These are phyloP conservation scores for Stenogyne calaminthoides DNA, from an alignment of 305 asterid species.

Conservation along the genomic window DNA sequence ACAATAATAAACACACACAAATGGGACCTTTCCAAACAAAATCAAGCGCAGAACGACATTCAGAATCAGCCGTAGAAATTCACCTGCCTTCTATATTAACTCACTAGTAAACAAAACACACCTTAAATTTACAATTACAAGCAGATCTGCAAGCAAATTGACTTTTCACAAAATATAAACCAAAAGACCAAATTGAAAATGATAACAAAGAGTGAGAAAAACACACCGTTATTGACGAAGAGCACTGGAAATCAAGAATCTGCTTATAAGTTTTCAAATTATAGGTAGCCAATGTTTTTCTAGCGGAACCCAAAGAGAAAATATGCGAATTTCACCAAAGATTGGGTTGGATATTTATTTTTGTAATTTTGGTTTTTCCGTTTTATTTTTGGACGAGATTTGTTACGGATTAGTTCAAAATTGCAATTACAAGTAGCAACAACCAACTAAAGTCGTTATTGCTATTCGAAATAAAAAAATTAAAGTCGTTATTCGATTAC, in stretches of 20 bases:
- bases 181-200: not conserved
- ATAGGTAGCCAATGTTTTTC: not conserved
- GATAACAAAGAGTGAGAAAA: not conserved
- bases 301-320: conserved; percentile 16
- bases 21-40: not conserved
- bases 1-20: not conserved
- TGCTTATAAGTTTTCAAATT: not conserved
- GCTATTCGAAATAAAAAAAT: too few relatives aligned
- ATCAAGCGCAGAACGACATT: not conserved
- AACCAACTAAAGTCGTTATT: not conserved
- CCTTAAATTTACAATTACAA: not conserved
- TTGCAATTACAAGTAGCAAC: not conserved
- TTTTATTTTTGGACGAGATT: conserved; percentile 6
- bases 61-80: not conserved
- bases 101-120: not conserved
- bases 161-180: not conserved
- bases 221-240: conserved; percentile 24
- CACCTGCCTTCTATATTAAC: not conserved
- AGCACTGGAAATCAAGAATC: conserved; percentile 3
- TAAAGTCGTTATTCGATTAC: too few relatives aligned
- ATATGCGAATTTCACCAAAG: conserved; percentile 23
- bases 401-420: not conserved
- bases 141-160: conserved; percentile 32
- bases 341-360: not conserved
- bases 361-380: not conserved